Evolutionary conservation across 2,329 filamentous ascomycete species (phyloP).

Genomic region (Sordariomycetes sp.): DNA sequence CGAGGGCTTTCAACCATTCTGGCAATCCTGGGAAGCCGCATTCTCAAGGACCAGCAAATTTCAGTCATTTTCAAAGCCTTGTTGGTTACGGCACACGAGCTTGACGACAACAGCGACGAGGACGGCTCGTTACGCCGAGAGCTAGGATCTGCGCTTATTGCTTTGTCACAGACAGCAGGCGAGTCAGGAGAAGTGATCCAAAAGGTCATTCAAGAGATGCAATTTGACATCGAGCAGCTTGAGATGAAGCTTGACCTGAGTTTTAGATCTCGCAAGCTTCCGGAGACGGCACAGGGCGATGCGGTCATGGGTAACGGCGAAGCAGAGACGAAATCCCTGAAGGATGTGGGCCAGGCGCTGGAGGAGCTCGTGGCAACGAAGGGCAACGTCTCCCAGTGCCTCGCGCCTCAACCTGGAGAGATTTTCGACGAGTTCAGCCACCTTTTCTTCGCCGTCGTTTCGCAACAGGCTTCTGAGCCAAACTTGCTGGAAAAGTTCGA

Average conservation of each 20-base stretch:
- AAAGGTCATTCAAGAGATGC: constrained; percentile 55
- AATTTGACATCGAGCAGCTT: constrained; percentile 64
- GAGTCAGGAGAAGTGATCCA: constrained; percentile 55
- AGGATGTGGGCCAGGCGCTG: too few relatives aligned
- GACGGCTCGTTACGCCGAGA: constrained; percentile 50
- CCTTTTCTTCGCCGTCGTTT: constrained; percentile 46
- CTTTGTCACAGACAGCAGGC: constrained; percentile 50
- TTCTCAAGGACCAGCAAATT: constrained; percentile 55
- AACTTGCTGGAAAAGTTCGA: constrained; percentile 42
- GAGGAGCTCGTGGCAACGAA: constrained; percentile 29
- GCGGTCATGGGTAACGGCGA: constrained; percentile 20
- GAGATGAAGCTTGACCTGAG: constrained; percentile 67
- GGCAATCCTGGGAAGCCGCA: constrained; percentile 47
- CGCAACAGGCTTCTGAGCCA: constrained; percentile 28
- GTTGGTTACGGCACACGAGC: constrained; percentile 48
- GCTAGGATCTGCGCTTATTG: constrained; percentile 58
- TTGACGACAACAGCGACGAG: constrained; percentile 44
- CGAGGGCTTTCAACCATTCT: constrained; percentile 51
- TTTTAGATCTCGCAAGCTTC: constrained; percentile 47
- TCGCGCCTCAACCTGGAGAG: constrained; percentile 38
- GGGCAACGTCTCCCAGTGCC: constrained; percentile 37
- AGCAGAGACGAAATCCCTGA: constrained; percentile 15
- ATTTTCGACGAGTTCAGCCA: constrained; percentile 51
- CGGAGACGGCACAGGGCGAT: constrained; percentile 40
- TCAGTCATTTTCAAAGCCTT: constrained; percentile 58